Base-by-base conservation (phyloP, 352 stramenopile species). In the Phytophthora fragariae region DNA sequence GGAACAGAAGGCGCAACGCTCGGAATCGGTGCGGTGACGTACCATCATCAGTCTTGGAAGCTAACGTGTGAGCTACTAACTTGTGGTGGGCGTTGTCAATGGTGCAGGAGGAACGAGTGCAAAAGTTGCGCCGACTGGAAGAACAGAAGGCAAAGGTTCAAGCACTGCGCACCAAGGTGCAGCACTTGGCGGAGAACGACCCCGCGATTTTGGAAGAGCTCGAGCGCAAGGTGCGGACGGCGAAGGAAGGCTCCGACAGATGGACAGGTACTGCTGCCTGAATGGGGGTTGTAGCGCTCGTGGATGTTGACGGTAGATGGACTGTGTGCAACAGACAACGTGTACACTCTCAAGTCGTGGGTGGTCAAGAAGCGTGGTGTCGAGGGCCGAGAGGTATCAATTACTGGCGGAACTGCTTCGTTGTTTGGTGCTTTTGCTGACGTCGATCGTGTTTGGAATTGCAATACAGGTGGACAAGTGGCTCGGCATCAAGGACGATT, bases 401-500 rank as follows among this genome's bases (percentile, higher is more conserved):
- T 9, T 55, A 19, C 2, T 39, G 46, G 1, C 47, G 1, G 39
- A 56, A 11, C 2, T 47, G 8, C 14, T 24, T 24, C 7, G 9
- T 35, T 15, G 19, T 27, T 49, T 55, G 15, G 12, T n/a, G 17
- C 14, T 17, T 17, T 21, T 74, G 9, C 27, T 65, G 9, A 70
- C n/a, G 12, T 5, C 53, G 11, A n/a, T 55, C 14, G 15, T 54
- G 15, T 1, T 46, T 50, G 24, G n/a, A 4, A 6, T 47, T 50
- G 47, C 17, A 27, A 62, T 62, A 9, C 62, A 93, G 86, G 85
- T 92, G 31, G 86, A 96, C 73, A 96, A 96, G 69, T 95, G 88
- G 89, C 86, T 96, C 9, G 88, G 82, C 5, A 90, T 96, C 57
- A 90, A 94, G 52, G 89, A 96, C 63, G 88, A 96, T 63, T 96